phyloP scores from a whole-genome alignment of 1,284 basidiomycete species.

The Cystobasidium pallidum region DNA sequence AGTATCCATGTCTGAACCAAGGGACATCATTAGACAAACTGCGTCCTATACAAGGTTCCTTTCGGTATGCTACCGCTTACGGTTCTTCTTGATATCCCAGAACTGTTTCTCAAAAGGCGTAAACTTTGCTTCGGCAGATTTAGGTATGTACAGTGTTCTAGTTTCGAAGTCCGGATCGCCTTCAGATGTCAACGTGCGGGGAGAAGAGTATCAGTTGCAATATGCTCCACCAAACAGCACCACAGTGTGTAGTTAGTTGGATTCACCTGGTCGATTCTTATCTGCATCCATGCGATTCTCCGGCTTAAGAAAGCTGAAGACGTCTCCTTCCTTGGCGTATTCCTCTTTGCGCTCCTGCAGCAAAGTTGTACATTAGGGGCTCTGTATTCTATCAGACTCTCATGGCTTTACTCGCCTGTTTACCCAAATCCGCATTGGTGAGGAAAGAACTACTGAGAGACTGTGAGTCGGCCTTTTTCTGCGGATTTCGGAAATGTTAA shows the following conservation, averaged over 20 bases:
- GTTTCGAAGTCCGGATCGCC: constrained; percentile 79
- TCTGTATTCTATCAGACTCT: too few relatives aligned
- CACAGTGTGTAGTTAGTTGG: constrained; percentile 43
- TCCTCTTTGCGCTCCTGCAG: constrained; percentile 55
- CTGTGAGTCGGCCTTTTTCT: constrained; percentile 52
- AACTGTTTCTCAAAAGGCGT: constrained; percentile 97
- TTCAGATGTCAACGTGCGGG: background rate
- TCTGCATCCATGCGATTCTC: constrained; percentile 29
- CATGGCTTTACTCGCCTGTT: background rate
- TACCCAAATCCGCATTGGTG: constrained; percentile 56
- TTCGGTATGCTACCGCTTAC: constrained; percentile 66
- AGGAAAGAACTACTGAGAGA: constrained; percentile 52
- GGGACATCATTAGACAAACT: background rate
- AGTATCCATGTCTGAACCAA: constrained; percentile 57
- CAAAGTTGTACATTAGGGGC: constrained; percentile 30
- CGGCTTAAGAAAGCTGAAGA: constrained; percentile 37
- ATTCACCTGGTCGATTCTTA: constrained; percentile 46
- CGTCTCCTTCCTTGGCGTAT: constrained; percentile 51
- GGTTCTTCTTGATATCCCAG: constrained; percentile 97
- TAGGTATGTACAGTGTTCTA: constrained; percentile 81
- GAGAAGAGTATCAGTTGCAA: too few relatives aligned
- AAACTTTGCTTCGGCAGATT: constrained; percentile 77
- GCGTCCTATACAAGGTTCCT: background rate
- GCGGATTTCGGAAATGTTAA: constrained; percentile 51
- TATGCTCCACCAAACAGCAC: background rate